These are phyloP conservation scores for Candida alai DNA, from an alignment of 805 yeast genomes.

Conservation along the genomic window DNA sequence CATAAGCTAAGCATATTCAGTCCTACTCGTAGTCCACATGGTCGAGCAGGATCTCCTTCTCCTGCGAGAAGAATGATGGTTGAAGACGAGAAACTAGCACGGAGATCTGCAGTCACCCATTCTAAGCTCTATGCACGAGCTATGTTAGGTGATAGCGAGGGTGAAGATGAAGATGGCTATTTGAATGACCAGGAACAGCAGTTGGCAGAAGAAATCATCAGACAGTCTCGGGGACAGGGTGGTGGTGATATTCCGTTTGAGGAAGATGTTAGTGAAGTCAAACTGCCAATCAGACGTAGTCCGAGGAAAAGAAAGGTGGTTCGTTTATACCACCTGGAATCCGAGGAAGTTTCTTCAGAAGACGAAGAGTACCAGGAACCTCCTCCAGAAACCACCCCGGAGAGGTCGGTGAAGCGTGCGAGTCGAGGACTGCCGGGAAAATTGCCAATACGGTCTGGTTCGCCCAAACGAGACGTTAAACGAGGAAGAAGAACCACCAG, in stretches of 20 bases:
- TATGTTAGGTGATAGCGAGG: slow-evolving; percentile 17
- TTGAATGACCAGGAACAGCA: slow-evolving; percentile 36
- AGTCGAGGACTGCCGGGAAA: no score
- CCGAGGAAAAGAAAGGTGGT: slow-evolving; percentile 6
- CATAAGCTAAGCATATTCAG: no score
- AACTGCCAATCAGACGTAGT: slow-evolving; percentile 8
- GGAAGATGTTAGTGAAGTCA: slow-evolving; percentile 11
- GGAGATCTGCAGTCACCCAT: slow-evolving; percentile 41
- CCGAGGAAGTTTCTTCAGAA: no score
- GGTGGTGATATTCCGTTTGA: slow-evolving; percentile 14
- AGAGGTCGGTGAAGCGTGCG: no score
- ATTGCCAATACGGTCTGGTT: no score
- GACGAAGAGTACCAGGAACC: no score
- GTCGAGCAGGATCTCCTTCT: slow-evolving; percentile 44
- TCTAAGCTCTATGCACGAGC: slow-evolving; percentile 9
- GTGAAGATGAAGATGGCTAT: slow-evolving; percentile 23
- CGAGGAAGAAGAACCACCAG: slow-evolving; percentile 24
- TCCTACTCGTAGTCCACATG: slow-evolving; percentile 34
- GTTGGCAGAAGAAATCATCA: slow-evolving; percentile 42
- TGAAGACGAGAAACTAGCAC: slow-evolving; percentile 45
- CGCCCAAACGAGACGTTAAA: no score
- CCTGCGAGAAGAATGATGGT: slow-evolving; percentile 36
- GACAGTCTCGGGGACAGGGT: slow-evolving; percentile 16
- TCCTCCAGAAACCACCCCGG: no score
- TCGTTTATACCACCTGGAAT: no score